These are phyloP conservation scores for Artemisia argyi DNA, from an alignment of 129 eudicot species.

Conservation along the genomic window DNA sequence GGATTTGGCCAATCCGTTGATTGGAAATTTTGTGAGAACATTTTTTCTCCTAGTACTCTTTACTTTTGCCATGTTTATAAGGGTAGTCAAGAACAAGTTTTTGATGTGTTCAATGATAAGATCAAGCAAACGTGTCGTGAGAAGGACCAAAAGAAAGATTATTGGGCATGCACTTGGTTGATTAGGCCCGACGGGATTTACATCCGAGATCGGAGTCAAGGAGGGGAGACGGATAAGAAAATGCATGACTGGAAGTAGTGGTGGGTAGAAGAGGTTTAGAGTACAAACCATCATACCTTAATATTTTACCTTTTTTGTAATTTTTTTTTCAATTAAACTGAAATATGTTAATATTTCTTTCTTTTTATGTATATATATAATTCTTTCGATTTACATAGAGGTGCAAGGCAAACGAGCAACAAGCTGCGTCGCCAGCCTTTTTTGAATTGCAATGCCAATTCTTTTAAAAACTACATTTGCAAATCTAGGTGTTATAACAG, in stretches of 20 bases:
- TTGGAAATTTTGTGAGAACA: conserved; percentile 29
- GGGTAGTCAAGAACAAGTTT: conserved; percentile 21
- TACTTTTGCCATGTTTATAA: conserved; percentile 29
- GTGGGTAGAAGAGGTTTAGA: conserved; percentile 1
- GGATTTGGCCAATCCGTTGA: conserved; percentile 6
- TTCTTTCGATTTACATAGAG: no score
- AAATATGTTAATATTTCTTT: no score
- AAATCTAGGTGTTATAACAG: no score
- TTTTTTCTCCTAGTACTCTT: conserved; percentile 27
- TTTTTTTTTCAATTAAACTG: no score
- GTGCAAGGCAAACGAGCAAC: no score
- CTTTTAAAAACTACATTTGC: no score
- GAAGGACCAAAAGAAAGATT: neutral
- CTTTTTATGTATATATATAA: no score
- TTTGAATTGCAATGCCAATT: no score
- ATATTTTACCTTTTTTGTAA: neutral
- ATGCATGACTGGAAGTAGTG: conserved; percentile 28
- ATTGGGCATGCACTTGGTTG: conserved; percentile 38
- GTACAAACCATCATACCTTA: neutral
- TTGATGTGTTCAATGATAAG: conserved; percentile 26
- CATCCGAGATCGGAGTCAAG: neutral
- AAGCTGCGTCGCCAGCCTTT: no score
- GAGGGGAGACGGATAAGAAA: neutral
- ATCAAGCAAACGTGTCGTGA: conserved; percentile 3
- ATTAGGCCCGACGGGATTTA: conserved; percentile 30